Evolutionary conservation across 2,329 filamentous ascomycete species (phyloP), one percentile per base, ranked within the genome.

Genomic region (Diaporthe citriasiana): DNA sequence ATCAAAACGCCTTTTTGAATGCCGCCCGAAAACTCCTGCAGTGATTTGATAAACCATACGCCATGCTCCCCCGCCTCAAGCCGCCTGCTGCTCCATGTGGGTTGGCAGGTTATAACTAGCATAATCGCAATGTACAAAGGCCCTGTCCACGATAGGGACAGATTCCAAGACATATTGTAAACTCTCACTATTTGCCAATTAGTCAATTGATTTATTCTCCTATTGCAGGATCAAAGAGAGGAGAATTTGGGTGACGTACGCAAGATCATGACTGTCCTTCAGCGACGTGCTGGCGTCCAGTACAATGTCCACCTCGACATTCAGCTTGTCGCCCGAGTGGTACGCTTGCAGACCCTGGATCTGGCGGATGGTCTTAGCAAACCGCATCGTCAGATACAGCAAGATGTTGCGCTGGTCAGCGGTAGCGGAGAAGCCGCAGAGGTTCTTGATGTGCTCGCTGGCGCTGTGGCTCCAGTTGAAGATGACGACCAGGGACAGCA

Each of bases 361-460:
- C 81, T 94, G 92, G 79, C 91, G 91, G 80, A 98, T 97, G 17
- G 93, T 93, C 77, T 93, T 94, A 59, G 95, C 95, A 81, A 98
- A 98, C 27, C 95, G 93, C 93, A 98, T 97, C 1, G 95, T 97
- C 78, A 97, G 89, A 83, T 98, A 98, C 0, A 98, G 87, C 30
- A 98, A 83, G 60, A 97, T 90, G 80, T 97, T 97, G 40, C 95
- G 89, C 84, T 97, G 93, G 78, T 96, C 94, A 0, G 94, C 92
- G 1, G 92, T 91, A 7, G 94, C 94, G 0, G 93, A 93, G 78
- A 93, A 93, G 25, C 94, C 94, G 0, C 93, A 94, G 40, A 97
- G 85, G 79, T 96, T 94, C 80, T 93, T 91, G 80, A 97, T 95
- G 80, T 97, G 94, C 76, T 93, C 90, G 55, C 89, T 87, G 0